Evolutionary conservation across 306 rosid species (phyloP).

Genomic region (Oxytropis ochrocephala): DNA sequence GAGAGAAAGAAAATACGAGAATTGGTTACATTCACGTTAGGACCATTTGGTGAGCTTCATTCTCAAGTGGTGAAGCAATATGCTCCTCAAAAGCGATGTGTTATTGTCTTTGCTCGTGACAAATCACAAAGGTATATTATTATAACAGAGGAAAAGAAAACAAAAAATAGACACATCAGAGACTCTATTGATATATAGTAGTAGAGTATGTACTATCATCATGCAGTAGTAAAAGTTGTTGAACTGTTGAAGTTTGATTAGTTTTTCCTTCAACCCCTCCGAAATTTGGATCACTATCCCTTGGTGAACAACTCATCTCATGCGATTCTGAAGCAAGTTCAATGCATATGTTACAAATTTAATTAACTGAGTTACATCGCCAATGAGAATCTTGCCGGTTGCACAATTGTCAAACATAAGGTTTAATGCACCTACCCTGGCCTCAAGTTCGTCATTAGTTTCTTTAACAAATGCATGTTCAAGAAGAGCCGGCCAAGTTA

Average conservation of each 20-base stretch:
- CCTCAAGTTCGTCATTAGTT: slow-evolving; percentile 44
- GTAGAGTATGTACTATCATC: not conserved
- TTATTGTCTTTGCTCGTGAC: slow-evolving; percentile 28
- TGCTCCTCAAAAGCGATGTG: slow-evolving; percentile 33
- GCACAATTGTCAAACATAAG: slow-evolving; percentile 3
- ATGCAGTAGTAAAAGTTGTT: slow-evolving; percentile 30
- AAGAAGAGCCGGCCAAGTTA: slow-evolving; percentile 93
- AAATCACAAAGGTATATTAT: slow-evolving; percentile 3
- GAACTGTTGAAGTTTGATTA: slow-evolving; percentile 32
- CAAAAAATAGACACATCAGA: not conserved
- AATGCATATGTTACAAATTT: not conserved
- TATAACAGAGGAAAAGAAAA: not conserved
- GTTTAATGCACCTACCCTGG: slow-evolving; percentile 47
- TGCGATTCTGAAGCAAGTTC: slow-evolving; percentile 41
- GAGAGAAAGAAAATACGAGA: slow-evolving; percentile 41
- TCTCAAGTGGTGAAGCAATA: slow-evolving; percentile 34
- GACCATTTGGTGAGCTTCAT: slow-evolving; percentile 47
- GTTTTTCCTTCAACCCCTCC: slow-evolving; percentile 52
- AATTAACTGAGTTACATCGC: not conserved
- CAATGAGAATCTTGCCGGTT: slow-evolving; percentile 9
- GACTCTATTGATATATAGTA: not conserved
- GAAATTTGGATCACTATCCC: slow-evolving; percentile 39
- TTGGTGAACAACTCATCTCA: slow-evolving; percentile 35
- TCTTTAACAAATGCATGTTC: slow-evolving; percentile 95
- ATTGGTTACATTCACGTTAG: slow-evolving; percentile 29